Percentiles rank a stretch among this genome's conserved stretches.
Evolutionary conservation across 2,329 filamentous ascomycete genomes (phyloP).

Genomic region (Penicillium sclerotigenum): DNA sequence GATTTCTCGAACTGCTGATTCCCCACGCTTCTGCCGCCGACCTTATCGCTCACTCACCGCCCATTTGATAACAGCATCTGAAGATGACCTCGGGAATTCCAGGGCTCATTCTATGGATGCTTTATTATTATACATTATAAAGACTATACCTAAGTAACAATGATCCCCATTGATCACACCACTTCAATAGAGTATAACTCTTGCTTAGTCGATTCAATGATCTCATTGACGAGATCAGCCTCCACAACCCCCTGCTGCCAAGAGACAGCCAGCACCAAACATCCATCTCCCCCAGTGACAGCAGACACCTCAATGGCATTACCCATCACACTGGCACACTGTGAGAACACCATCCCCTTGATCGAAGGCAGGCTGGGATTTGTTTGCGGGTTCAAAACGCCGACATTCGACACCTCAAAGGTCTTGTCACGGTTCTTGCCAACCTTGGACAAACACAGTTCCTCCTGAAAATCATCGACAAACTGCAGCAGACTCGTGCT

Average conservation of each 20-base stretch:
- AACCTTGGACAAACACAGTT: slow-evolving; percentile 36
- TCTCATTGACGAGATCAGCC: slow-evolving; percentile 20
- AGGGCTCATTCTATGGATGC: neutral
- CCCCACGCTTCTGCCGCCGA: slow-evolving; percentile 28
- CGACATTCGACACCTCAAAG: slow-evolving; percentile 50
- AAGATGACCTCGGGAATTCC: neutral
- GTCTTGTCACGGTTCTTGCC: slow-evolving; percentile 39
- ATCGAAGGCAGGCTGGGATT: slow-evolving; percentile 27
- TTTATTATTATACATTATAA: slow-evolving; percentile 8
- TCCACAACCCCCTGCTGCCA: slow-evolving; percentile 43
- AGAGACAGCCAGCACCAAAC: slow-evolving; percentile 39
- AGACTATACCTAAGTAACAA: neutral
- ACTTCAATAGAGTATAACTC: slow-evolving; percentile 13
- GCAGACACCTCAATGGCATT: slow-evolving; percentile 40
- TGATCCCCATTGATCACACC: neutral
- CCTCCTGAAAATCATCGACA: slow-evolving; percentile 39
- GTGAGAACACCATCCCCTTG: slow-evolving; percentile 46
- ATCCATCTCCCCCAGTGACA: slow-evolving; percentile 46
- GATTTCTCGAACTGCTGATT: neutral
- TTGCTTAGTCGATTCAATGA: slow-evolving; percentile 17
- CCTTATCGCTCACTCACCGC: slow-evolving; percentile 23
- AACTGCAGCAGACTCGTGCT: slow-evolving; percentile 40
- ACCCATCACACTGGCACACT: slow-evolving; percentile 41
- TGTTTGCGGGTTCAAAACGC: slow-evolving; percentile 28
- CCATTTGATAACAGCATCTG: neutral